Evolutionary conservation across 2,329 filamentous ascomycete genomes (phyloP).

Genomic region (Ilyonectria sp.): DNA sequence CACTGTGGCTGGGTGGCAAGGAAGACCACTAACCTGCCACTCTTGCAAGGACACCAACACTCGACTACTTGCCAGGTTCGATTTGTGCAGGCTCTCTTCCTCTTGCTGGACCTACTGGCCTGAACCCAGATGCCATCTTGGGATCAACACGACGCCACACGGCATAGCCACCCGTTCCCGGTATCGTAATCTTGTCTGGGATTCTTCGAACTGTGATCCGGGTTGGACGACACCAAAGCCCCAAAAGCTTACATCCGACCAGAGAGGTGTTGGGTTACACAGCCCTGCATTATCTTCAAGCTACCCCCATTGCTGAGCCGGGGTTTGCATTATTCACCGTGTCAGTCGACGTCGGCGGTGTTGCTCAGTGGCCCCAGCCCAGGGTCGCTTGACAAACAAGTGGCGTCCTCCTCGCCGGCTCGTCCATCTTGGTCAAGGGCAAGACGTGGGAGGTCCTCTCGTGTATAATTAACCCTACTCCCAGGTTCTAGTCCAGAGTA

Average conservation of each 20-base stretch:
- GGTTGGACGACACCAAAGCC: constrained; percentile 41
- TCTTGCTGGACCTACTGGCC: constrained; percentile 15
- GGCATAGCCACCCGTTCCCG: constrained; percentile 31
- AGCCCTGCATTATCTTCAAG: constrained; percentile 37
- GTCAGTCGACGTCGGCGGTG: constrained; percentile 33
- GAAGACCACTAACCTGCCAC: constrained; percentile 20
- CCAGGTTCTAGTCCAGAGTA: constrained; percentile 39
- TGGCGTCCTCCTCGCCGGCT: constrained; percentile 35
- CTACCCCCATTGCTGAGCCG: constrained; percentile 35
- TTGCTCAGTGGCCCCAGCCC: constrained; percentile 34
- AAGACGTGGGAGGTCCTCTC: constrained; percentile 30
- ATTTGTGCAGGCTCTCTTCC: constrained; percentile 13
- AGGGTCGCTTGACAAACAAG: constrained; percentile 43
- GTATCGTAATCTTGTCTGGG: constrained; percentile 33
- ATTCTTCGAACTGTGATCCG: constrained; percentile 35
- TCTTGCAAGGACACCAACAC: constrained; percentile 9
- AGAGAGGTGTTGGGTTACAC: constrained; percentile 42
- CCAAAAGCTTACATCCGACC: constrained; percentile 39
- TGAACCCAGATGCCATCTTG: constrained; percentile 31
- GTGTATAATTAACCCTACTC: constrained; percentile 38
- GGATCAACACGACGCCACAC: constrained; percentile 31
- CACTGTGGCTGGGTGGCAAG: constrained; percentile 27
- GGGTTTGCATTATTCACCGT: constrained; percentile 35
- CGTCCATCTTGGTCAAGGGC: constrained; percentile 29
- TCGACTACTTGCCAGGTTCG: constrained; percentile 7